Evolutionary conservation across 2,329 filamentous ascomycete species (phyloP).

Genomic region (Colletotrichum sp.): DNA sequence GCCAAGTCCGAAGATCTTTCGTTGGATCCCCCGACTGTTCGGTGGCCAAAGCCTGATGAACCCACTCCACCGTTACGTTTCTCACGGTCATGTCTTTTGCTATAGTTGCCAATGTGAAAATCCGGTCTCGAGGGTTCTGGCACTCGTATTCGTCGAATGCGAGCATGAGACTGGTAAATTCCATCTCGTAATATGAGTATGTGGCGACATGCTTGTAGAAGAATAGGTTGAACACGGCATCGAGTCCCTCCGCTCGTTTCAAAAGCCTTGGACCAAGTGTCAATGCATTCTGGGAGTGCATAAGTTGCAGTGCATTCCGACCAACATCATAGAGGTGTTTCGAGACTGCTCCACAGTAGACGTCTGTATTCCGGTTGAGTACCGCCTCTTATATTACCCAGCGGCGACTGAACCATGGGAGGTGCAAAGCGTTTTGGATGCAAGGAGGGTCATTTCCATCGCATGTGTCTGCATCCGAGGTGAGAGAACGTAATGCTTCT

Average conservation of each 20-base stretch:
- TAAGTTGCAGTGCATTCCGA: accelerated
- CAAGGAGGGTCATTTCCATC: neutral
- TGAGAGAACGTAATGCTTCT: neutral
- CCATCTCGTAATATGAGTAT: neutral
- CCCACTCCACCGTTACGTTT: neutral
- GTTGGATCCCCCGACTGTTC: neutral
- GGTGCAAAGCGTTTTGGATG: neutral
- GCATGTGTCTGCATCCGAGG: accelerated
- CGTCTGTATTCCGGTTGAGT: neutral
- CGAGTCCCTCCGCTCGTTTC: neutral
- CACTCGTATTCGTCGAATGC: neutral
- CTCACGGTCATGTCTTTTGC: neutral
- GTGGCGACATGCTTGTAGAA: neutral
- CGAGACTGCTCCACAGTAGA: neutral
- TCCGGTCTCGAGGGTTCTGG: neutral
- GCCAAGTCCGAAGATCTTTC: neutral
- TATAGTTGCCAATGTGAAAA: neutral
- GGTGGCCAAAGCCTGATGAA: neutral
- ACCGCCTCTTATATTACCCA: neutral
- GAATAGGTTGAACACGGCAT: neutral
- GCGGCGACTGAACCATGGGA: neutral
- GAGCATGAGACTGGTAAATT: neutral
- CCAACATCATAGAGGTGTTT: neutral
- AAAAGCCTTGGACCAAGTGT: neutral
- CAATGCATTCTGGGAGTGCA: neutral